Percentiles rank a stretch among this genome's conserved stretches.
Conservation (phyloP, 2,329 filamentous ascomycete genomes). For the Diaporthe nobilis region DNA sequence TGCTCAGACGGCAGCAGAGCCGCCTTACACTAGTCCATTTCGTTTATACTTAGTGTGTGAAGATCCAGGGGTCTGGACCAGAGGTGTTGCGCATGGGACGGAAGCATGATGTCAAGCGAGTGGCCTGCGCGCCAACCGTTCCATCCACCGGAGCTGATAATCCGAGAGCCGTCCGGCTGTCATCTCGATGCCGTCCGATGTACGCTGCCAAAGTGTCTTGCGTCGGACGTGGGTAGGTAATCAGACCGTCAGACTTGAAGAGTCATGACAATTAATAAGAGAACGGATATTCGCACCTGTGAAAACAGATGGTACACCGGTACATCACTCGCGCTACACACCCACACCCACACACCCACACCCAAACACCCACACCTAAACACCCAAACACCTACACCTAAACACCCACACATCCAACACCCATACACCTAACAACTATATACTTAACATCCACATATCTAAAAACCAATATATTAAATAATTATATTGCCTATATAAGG, state of each 20-base stretch:
- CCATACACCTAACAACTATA: no score
- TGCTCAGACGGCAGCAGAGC: not conserved
- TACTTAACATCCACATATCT: no score
- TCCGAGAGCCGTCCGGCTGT: not conserved
- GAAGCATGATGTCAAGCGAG: slow-evolving; percentile 1
- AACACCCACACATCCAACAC: no score
- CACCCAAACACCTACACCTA: no score
- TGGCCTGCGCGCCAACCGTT: not conserved
- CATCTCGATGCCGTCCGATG: not conserved
- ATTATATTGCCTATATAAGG: no score
- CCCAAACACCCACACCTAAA: no score
- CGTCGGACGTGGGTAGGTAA: not conserved
- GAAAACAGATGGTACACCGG: no score
- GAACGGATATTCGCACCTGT: no score
- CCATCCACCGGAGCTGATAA: no score
- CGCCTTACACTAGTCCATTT: not conserved
- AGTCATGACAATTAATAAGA: not conserved
- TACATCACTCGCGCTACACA: no score
- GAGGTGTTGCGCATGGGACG: not conserved
- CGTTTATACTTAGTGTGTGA: not conserved
- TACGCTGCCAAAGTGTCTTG: not conserved
- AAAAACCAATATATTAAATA: no score
- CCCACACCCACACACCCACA: no score
- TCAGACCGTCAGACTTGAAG: not conserved
- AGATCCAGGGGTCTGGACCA: slow-evolving; percentile 12